Evolutionary conservation across 139 green algal genomes (phyloP), one percentile per base, ranked within the genome.

Genomic region (Tetratostichococcus sp.): DNA sequence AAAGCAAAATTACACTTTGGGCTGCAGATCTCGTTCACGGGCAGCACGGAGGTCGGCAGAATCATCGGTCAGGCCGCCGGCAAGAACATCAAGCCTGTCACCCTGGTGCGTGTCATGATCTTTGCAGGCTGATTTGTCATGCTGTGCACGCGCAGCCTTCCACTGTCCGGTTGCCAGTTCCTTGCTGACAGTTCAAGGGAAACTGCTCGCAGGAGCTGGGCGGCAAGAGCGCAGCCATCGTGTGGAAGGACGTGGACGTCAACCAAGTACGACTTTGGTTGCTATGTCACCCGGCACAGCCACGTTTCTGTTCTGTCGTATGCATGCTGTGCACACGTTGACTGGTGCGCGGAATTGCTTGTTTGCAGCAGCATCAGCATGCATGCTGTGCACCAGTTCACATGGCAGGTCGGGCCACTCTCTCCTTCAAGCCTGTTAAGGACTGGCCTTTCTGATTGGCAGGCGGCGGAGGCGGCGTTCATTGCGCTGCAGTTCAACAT

Each of bases 21-120:
- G n/a, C n/a, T n/a, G n/a, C n/a, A 89, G 87, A 79, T 92, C 39
- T 79, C 90, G 1, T 94, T 94, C 83, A 94, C 90, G 2, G 90
- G 90, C 59, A 88, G 79, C 80, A 93, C 89, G 25, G 90, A 93
- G 77, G 79, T 93, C 1, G 89, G 89, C 25, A 79, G 83, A 50
- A 42, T 87, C 1, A 80, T 89, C 35, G 28, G 5, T 5, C 4
- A 4, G 1, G 62, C 62, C 5, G 62, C 28, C 65, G 28, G 80
- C 72, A 17, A 77, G 28, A 76, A 39, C 58, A 68, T 89, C 23
- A 87, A 91, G 74, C 69, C 75, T 31, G 70, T 67, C 65, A 83
- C 81, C 17, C 77, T 89, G 74, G n/a, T n/a, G n/a, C n/a, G n/a
- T n/a, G n/a, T n/a, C n/a, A n/a, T n/a, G n/a, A n/a, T n/a, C n/a